These are phyloP conservation scores for Cryptosporidium ryanae DNA, from an alignment of 169 alveolate species.

Conservation along the genomic window DNA sequence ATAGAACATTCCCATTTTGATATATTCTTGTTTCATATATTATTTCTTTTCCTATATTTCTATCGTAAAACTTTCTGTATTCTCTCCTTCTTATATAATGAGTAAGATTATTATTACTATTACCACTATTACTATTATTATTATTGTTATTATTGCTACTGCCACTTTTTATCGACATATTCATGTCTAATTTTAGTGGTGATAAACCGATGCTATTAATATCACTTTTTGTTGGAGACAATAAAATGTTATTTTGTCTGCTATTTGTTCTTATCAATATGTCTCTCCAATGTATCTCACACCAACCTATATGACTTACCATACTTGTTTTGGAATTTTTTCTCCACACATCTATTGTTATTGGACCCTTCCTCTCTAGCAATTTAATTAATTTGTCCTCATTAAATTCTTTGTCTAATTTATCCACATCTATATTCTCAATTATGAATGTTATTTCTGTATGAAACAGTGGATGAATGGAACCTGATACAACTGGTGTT, in stretches of 20 bases:
- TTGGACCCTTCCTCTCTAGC: slow-evolving; percentile 61
- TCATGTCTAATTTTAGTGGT: slow-evolving; percentile 19
- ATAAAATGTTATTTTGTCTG: not conserved
- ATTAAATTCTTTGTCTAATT: not conserved
- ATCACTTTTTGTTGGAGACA: not conserved
- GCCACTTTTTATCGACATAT: not conserved
- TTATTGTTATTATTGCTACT: not conserved
- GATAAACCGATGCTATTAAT: not conserved
- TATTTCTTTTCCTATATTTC: slow-evolving; percentile 57
- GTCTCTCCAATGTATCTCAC: slow-evolving; percentile 71
- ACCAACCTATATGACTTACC: slow-evolving; percentile 66
- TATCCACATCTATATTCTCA: slow-evolving; percentile 25
- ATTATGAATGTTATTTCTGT: slow-evolving; percentile 48
- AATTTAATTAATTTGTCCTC: slow-evolving; percentile 26
- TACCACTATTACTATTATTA: not conserved
- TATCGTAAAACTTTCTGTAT: slow-evolving; percentile 62
- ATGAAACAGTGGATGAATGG: slow-evolving; percentile 67
- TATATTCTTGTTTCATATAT: slow-evolving; percentile 68
- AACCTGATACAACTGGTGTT: slow-evolving; percentile 64
- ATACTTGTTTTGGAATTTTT: slow-evolving; percentile 38
- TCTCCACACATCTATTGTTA: slow-evolving; percentile 66
- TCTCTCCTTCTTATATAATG: slow-evolving; percentile 27
- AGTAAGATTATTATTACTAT: not conserved
- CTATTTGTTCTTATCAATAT: slow-evolving; percentile 19
- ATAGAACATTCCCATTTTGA: slow-evolving; percentile 28